These are phyloP conservation scores for Collybiopsis confluens DNA, from an alignment of 768 basidiomycete species.

Conservation along the genomic window DNA sequence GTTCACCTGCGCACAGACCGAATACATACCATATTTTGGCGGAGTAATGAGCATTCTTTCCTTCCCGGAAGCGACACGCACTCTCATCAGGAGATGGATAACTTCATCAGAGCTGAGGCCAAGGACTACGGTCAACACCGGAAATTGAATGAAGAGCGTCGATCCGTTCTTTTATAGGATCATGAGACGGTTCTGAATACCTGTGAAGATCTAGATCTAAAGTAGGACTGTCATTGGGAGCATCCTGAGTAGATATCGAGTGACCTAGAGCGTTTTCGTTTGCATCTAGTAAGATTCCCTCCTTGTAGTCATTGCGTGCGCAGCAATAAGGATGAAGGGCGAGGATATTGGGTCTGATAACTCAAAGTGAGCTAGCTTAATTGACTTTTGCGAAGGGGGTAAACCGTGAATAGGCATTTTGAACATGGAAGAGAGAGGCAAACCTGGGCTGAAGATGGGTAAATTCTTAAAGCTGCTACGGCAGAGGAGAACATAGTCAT, in stretches of 20 bases:
- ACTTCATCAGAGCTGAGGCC: conserved; percentile 97
- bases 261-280: conserved; percentile 96
- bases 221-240: conserved; percentile 23
- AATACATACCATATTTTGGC: conserved; percentile 98
- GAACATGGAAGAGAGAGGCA: neutral
- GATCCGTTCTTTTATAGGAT: conserved; percentile 70
- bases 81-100: conserved; percentile 89
- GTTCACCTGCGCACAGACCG: conserved; percentile 92
- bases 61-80: conserved; percentile 72
- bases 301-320: conserved; percentile 91
- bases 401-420: conserved; percentile 66
- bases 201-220: conserved; percentile 66
- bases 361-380: conserved; percentile 78
- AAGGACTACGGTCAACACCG: conserved; percentile 59
- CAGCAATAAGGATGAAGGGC: conserved; percentile 90
- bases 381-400: conserved; percentile 32
- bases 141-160: conserved; percentile 70
- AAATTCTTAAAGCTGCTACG: neutral
- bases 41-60: conserved; percentile 89
- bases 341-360: conserved; percentile 93
- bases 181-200: conserved; percentile 91
- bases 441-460: neutral
- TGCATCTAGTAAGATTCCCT: conserved; percentile 91
- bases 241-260: conserved; percentile 49
- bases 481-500: neutral